Evolutionary conservation across 2,329 filamentous ascomycete genomes (phyloP).

Genomic region (Aureobasidium leucospermi): DNA sequence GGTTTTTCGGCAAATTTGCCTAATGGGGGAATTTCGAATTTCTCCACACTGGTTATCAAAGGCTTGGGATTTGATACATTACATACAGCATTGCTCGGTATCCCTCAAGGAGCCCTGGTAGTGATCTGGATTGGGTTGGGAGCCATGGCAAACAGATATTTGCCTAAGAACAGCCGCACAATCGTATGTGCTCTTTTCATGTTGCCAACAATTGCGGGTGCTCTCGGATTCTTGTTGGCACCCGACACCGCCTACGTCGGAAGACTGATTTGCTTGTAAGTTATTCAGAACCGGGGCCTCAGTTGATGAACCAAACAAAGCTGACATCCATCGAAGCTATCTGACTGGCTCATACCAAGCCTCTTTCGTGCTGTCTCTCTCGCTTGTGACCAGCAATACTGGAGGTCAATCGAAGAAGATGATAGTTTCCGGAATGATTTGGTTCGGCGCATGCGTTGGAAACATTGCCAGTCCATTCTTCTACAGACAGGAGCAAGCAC

Average conservation of each 20-base stretch:
- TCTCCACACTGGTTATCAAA: conserved; percentile 52
- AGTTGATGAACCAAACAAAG: background rate
- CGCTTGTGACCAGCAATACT: conserved; percentile 44
- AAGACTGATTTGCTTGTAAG: conserved; percentile 46
- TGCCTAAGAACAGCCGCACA: conserved; percentile 31
- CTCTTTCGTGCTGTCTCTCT: conserved; percentile 45
- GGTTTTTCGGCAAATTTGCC: conserved; percentile 46
- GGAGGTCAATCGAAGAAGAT: conserved; percentile 40
- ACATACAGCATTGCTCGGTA: conserved; percentile 47
- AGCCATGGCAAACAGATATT: conserved; percentile 41
- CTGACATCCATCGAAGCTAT: conserved; percentile 29
- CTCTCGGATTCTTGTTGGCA: conserved; percentile 51
- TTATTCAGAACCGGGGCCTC: background rate
- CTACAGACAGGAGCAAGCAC: conserved; percentile 4
- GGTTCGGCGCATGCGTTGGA: conserved; percentile 31
- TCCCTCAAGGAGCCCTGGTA: conserved; percentile 45
- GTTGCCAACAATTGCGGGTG: conserved; percentile 50
- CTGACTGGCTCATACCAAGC: conserved; percentile 46
- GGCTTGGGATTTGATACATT: conserved; percentile 50
- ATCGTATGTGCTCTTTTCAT: conserved; percentile 47
- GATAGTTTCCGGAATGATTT: conserved; percentile 34
- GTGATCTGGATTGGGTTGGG: conserved; percentile 44
- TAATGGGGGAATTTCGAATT: conserved; percentile 56
- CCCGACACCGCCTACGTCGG: conserved; percentile 43
- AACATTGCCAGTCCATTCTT: conserved; percentile 23